Percentiles rank a stretch among this genome's conserved stretches.
These are phyloP conservation scores for Monosporascus sp. DNA, from an alignment of 2,329 filamentous ascomycete species.

Conservation along the genomic window DNA sequence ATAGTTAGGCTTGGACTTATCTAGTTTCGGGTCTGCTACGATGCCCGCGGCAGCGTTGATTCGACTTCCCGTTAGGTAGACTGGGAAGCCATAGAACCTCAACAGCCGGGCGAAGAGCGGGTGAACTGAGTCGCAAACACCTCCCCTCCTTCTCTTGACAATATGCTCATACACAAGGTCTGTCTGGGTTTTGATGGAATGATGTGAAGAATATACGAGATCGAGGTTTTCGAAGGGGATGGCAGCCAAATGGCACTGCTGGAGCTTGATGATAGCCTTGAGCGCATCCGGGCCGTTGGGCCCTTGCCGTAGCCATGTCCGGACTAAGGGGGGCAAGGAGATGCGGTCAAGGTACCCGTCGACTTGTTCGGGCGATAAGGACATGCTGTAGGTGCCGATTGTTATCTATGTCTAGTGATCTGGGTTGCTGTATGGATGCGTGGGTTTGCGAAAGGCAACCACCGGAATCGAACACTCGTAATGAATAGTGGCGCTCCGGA, in stretches of 20 bases:
- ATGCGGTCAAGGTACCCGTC: background rate
- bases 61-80: background rate
- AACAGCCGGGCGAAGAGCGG: background rate
- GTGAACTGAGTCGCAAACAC: background rate
- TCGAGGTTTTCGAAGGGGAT: background rate
- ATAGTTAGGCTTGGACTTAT: background rate
- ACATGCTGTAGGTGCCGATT: background rate
- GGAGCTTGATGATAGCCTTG: background rate
- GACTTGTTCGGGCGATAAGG: background rate
- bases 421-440: no score
- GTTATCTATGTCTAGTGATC: no score
- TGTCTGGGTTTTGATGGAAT: background rate
- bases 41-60: background rate
- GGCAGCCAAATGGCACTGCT: background rate
- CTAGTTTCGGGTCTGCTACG: background rate
- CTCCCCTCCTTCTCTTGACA: background rate
- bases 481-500: no score
- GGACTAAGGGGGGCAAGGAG: background rate
- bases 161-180: background rate
- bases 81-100: background rate
- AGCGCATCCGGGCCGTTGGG: background rate
- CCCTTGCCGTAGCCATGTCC: background rate
- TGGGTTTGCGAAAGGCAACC: background rate
- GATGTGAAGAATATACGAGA: background rate
- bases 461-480: no score